Conservation (phyloP, 768 basidiomycete species). For the Suillus discolor region DNA sequence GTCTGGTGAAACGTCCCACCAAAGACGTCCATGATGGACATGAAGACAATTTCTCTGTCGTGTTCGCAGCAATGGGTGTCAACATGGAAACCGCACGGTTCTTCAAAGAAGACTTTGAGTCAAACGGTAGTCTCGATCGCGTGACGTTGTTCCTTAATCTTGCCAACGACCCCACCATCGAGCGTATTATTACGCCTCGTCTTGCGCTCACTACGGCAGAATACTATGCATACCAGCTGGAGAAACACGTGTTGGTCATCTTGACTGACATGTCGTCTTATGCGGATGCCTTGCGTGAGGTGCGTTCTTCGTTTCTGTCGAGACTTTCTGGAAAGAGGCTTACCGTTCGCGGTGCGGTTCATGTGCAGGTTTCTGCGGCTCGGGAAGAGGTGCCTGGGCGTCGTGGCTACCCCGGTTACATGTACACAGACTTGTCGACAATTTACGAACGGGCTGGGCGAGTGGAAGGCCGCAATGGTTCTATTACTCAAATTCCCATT, state of each 20-base stretch:
- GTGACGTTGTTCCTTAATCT: constrained; percentile 98
- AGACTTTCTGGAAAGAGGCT: constrained; percentile 4
- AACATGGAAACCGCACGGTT: constrained; percentile 99
- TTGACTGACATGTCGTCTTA: constrained; percentile 99
- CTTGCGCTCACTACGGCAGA: constrained; percentile 97
- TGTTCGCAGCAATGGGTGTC: constrained; percentile 99
- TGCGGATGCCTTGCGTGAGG: constrained; percentile 94
- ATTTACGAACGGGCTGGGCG: constrained; percentile 99
- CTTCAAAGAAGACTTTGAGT: constrained; percentile 99
- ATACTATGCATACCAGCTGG: constrained; percentile 98
- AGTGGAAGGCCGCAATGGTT: constrained; percentile 96
- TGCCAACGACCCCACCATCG: constrained; percentile 99
- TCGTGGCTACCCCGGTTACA: constrained; percentile 97
- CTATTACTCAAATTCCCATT: constrained; percentile 99
- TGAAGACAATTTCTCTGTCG: constrained; percentile 99
- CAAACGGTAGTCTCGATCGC: constrained; percentile 95
- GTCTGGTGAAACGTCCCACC: constrained; percentile 93
- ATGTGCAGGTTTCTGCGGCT: constrained; percentile 80
- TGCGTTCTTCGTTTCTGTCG: constrained; percentile 37
- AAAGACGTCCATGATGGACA: constrained; percentile 99
- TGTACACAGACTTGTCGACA: constrained; percentile 99
- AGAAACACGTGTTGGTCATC: constrained; percentile 99
- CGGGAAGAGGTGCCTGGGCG: constrained; percentile 99
- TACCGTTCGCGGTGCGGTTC: constrained; percentile 11
- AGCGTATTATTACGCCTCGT: constrained; percentile 99